Conservation (phyloP, 441 rosid genomes). For the Kokia cookei region DNA sequence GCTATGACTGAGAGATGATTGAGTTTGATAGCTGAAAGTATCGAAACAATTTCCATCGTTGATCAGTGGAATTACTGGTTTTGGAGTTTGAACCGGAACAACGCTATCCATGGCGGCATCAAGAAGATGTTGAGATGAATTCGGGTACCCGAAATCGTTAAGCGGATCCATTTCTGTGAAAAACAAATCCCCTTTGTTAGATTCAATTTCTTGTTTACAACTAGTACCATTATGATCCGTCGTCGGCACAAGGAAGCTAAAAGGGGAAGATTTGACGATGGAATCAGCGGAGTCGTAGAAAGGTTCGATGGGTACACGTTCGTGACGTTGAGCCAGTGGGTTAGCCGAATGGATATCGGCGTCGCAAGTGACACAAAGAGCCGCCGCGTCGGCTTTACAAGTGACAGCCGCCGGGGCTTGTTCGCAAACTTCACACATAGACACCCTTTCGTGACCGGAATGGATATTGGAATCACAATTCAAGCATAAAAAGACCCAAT, state of each 20-base stretch:
- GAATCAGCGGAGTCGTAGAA: conserved; percentile 41
- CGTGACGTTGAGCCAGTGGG: conserved; percentile 60
- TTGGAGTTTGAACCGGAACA: conserved; percentile 66
- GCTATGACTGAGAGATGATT: conserved; percentile 55
- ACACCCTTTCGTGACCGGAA: conserved; percentile 47
- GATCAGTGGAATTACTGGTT: conserved; percentile 29
- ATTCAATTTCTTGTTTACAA: background rate
- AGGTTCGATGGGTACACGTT: conserved; percentile 47
- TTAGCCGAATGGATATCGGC: conserved; percentile 62
- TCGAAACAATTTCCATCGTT: conserved; percentile 48
- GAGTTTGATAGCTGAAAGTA: conserved; percentile 45
- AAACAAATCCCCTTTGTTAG: conserved; percentile 23
- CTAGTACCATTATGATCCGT: conserved; percentile 3
- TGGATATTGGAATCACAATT: conserved; percentile 46
- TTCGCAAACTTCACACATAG: conserved; percentile 61
- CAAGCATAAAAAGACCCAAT: conserved; percentile 49
- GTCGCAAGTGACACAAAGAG: conserved; percentile 55
- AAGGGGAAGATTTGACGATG: conserved; percentile 27
- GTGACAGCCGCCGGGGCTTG: conserved; percentile 67
- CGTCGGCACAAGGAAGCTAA: conserved; percentile 24
- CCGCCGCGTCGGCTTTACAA: conserved; percentile 73
- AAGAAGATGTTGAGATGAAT: background rate
- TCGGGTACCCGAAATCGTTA: conserved; percentile 41
- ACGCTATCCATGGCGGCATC: conserved; percentile 27
- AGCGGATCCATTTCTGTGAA: conserved; percentile 50